Conservation (phyloP, 176 grass and related monocot genomes). For the Eragrostis nindensis region DNA sequence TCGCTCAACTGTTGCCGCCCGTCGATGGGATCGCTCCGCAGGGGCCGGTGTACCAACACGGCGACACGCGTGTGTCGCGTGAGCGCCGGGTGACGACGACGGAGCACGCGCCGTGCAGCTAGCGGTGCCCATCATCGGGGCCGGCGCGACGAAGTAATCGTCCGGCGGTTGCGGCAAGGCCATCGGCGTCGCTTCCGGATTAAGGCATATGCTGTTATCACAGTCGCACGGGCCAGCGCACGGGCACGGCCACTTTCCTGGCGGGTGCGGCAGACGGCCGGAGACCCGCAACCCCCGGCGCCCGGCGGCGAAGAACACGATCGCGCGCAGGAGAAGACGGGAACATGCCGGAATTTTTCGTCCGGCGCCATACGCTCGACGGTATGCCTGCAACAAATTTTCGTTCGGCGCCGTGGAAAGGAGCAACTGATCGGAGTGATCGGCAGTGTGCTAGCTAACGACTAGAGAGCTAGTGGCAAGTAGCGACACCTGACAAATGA, state of each 20-base stretch:
- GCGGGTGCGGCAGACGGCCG: not conserved
- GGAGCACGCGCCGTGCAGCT: conserved; percentile 13
- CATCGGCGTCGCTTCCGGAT: conserved; percentile 30
- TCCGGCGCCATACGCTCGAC: too few relatives aligned
- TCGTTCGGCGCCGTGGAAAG: not conserved
- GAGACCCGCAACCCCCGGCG: not conserved
- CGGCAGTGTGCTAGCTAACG: too few relatives aligned
- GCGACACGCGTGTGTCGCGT: conserved; percentile 6
- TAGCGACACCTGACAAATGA: not conserved
- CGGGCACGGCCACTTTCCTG: not conserved
- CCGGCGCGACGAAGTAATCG: conserved; percentile 32
- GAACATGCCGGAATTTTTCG: not conserved
- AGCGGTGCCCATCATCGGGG: conserved; percentile 33
- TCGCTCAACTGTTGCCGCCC: not conserved
- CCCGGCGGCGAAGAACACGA: not conserved
- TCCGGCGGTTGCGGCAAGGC: conserved; percentile 41
- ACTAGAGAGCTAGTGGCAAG: too few relatives aligned
- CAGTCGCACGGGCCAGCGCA: not conserved
- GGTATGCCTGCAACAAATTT: not conserved
- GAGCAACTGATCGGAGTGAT: not conserved
- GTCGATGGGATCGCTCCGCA: not conserved
- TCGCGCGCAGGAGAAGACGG: not conserved
- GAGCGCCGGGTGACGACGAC: conserved; percentile 10
- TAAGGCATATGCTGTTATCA: conserved; percentile 32
- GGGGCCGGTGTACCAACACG: not conserved